Base-by-base conservation (phyloP, 140 eudicot genomes). In the Senecio squalidus region DNA sequence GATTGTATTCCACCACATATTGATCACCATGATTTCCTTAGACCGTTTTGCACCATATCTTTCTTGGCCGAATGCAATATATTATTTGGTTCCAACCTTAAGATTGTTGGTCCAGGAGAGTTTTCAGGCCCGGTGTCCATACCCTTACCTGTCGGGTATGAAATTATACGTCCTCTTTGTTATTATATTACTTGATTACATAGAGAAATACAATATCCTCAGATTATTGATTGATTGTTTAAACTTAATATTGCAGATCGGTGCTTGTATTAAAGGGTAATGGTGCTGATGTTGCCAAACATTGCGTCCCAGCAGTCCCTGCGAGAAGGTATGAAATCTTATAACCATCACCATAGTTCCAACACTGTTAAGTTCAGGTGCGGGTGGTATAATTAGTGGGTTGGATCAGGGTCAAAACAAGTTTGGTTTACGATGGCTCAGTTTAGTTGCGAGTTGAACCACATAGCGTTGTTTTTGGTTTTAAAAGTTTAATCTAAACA, bases 1-100 rank as follows among this genome's bases (percentile, higher is more conserved):
- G 94, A 84, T 56, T 84, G 94, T 70, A 84, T 84, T 34, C 94
- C 94, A 2, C 94, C 94, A 26, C 94, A 84, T 53, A 81, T 85
- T 30, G 94, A 85, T 58, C 89, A 85, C 62, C 89, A 85, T 40
- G 89, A 85, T 55, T 85, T 85, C 27, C 47, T 85, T 34, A 76
- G 89, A 36, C 89, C 94, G 4, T 81, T 85, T 38, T 81, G 94
- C 49, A 84, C 94, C 16, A 81, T 79, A 11, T 85, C 94, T 5
- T 81, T 85, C 59, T 78, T 85, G 80, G 47, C 86, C 9, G 73
- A 85, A 62, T 78, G 89, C 75, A 81, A 85, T 28, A 85, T 85
- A 38, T 63, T 85, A 24, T 85, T 85, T 39, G 86, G 89, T 14
- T 28, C 86, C 15, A 75, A 71, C 29, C 69, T 85, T 25, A 81